Evolutionary conservation across 306 rosid species (phyloP).

Genomic region (Gillenia trifoliata): DNA sequence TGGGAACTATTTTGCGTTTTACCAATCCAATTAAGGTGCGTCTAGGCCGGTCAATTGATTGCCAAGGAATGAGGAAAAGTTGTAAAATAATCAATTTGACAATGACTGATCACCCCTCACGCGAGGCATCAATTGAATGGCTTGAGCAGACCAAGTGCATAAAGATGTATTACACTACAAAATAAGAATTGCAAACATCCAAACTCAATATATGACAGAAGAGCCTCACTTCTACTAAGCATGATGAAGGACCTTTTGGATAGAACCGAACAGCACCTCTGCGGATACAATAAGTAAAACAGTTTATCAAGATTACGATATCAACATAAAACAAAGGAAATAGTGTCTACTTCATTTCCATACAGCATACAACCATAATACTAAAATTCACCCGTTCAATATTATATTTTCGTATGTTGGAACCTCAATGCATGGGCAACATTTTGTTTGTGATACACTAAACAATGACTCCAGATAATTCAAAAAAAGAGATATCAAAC

Average conservation of each 20-base stretch:
- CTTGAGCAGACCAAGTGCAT: constrained; percentile 4
- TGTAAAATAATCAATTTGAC: background rate
- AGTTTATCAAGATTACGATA: constrained; percentile 27
- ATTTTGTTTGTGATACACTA: background rate
- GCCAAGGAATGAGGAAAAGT: background rate
- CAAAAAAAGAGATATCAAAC: background rate
- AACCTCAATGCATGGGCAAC: background rate
- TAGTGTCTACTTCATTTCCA: background rate
- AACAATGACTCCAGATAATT: background rate
- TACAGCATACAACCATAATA: background rate
- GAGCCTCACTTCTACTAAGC: constrained; percentile 74
- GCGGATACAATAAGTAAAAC: constrained; percentile 31
- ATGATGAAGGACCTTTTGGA: constrained; percentile 85
- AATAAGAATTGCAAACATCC: constrained; percentile 1
- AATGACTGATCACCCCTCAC: background rate
- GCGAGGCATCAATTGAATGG: constrained; percentile 9
- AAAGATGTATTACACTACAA: background rate
- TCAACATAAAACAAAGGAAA: background rate
- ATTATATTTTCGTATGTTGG: background rate
- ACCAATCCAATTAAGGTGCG: background rate
- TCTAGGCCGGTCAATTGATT: background rate
- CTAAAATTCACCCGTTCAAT: background rate
- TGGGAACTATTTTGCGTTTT: background rate
- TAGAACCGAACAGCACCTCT: constrained; percentile 97
- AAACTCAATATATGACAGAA: constrained; percentile 8